Base-by-base conservation (phyloP, 768 basidiomycete genomes). In the Mycena epipterygia region DNA sequence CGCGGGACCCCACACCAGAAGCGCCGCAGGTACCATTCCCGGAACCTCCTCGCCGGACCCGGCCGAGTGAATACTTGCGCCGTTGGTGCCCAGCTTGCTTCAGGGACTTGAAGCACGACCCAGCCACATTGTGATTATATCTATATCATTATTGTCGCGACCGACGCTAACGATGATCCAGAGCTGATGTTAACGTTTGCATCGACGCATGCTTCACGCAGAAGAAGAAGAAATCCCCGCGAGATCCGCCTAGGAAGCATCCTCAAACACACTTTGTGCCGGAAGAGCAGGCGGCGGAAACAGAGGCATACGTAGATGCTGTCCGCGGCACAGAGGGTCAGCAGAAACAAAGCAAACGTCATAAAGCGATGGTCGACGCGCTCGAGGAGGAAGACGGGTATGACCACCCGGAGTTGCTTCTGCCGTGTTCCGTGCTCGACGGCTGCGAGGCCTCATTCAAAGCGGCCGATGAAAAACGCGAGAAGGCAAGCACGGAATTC, bases 161-260 rank as follows among this genome's bases (percentile, higher is more conserved):
- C 14, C 42, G 5, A 21, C 42, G 17, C 25, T 4, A 29, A 3
- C 19, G 7, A 42, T 11, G 32, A 37, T 8, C 3, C 30, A 67
- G 66, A 5, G 35, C 52, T 1, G 66, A 67, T 13, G 7, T 67
- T 9, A 16, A 27, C 2, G 49, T 46, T 2, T 60, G 66, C 30
- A 29, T 61, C 11, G 66, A 67, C 51, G 58, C 66, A 1, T 67
- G 66, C 42, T 67, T 67, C 25, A 61, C 49, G 32, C 66, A 67
- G 25, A 67, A 67, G 25, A 41, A 51, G 17, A 67, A 56, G 16
- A 67, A 51, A n/a, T 39, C 35, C 2, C 27, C 32, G 19, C 65
- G 46, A 23, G 65, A 67, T n/a, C 65, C 65, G 2, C 23, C 17
- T 9, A 58, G 48, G 25, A 39, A 21, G 5, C 65, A 67, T n/a